Base-by-base conservation (phyloP, 345 rosid species). In the Noccaea caerulescens region DNA sequence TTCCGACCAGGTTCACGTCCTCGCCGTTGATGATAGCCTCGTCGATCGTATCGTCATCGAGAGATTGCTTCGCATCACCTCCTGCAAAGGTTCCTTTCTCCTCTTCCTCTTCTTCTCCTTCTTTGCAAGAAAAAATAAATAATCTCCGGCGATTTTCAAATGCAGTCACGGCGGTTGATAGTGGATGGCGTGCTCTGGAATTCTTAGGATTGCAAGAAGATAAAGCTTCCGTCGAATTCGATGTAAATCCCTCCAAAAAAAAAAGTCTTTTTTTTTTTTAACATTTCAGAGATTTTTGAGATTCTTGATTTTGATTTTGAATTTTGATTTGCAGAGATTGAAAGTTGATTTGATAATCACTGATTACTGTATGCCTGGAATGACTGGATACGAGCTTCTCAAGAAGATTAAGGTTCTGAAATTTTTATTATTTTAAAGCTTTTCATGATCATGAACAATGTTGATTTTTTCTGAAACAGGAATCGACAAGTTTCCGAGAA, bases 341-440 rank as follows among this genome's bases (percentile, higher is more conserved):
- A 94, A 94, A 63, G 95, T 94, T 68, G 96, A 94, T 83, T 75
- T 91, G 72, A 86, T 94, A n/a, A 94, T 94, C 34, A 94, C 99
- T 5, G 99, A 94, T 66, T 94, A 94, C 62, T 94, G 97, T 41
- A 94, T 94, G 99, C 99, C 99, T 18, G 99, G 90, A 78, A 94
- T 94, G 99, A 91, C 95, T n/a, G 99, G 99, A 20, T 94, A 91
- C 63, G 99, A 94, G 74, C 81, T 94, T 77, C 93, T 94, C 61
- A 94, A 91, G 84, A 91, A 91, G 72, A 82, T 94, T 53, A 94
- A 94, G 97, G 98, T 90, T 90, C 47, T 53, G 33, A 53, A 10
- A 36, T 14, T 27, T 27, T 27, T 27, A 3, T 27, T 27, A 2
- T 27, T 27, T 27, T 54, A 2, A 14, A 34, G 39, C 52, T 37